phyloP scores from a whole-genome alignment of 2,329 filamentous ascomycete species.

The Dactylonectria estremocensis region DNA sequence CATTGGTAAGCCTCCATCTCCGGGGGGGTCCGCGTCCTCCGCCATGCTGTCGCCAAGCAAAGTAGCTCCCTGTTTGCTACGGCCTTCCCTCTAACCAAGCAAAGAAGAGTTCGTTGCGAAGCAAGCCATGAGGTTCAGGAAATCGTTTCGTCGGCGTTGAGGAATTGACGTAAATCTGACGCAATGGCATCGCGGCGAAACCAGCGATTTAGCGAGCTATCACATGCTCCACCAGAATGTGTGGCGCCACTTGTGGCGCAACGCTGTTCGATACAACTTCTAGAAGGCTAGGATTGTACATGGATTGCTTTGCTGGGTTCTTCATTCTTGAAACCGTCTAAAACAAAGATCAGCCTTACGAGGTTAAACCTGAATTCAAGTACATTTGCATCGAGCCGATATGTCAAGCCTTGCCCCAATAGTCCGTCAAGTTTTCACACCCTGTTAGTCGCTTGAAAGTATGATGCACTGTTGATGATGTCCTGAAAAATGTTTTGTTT shows the following conservation, averaged over 20 bases:
- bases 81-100: neutral
- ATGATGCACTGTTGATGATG: neutral
- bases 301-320: neutral
- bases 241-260: neutral
- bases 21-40: constrained; percentile 9
- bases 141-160: neutral
- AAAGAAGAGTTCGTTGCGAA: neutral
- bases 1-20: constrained; percentile 28
- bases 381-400: too few relatives aligned
- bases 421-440: too few relatives aligned
- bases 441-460: neutral
- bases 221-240: constrained; percentile 12
- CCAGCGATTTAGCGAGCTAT: neutral
- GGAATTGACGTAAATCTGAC: neutral
- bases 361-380: neutral
- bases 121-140: neutral
- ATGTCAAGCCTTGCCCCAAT: neutral
- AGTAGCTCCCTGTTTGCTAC: neutral
- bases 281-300: neutral
- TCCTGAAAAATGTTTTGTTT: constrained; percentile 15
- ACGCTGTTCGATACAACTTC: neutral
- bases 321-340: neutral
- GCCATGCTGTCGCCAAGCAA: constrained; percentile 25
- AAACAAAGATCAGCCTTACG: neutral
- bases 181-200: neutral